These are phyloP conservation scores for Cladophialophora immunda DNA, from an alignment of 2,329 filamentous ascomycete genomes.

Conservation along the genomic window DNA sequence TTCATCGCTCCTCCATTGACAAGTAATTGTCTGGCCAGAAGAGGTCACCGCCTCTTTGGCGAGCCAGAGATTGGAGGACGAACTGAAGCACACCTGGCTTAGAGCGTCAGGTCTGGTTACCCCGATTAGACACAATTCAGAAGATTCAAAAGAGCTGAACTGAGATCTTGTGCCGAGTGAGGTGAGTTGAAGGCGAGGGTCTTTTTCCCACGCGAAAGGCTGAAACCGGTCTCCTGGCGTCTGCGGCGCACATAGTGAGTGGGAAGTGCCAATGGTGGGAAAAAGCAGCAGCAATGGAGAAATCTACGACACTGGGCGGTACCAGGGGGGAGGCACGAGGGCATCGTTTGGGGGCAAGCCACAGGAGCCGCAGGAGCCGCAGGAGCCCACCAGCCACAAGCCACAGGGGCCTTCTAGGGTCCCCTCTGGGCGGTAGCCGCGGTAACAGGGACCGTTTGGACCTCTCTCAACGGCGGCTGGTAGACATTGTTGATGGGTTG, in stretches of 20 bases:
- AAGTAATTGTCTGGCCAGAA: background rate
- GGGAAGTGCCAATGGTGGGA: background rate
- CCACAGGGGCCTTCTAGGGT: conserved; percentile 12
- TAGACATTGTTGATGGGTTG: background rate
- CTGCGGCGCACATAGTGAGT: background rate
- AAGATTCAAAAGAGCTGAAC: background rate
- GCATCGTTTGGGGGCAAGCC: background rate
- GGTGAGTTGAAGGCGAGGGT: background rate
- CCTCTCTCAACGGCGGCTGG: background rate
- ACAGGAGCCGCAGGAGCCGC: background rate
- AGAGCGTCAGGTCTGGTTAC: background rate
- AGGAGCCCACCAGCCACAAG: conserved; percentile 5
- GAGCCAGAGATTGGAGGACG: background rate
- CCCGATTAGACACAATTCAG: background rate
- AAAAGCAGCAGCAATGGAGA: background rate
- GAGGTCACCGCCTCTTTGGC: background rate
- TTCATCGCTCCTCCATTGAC: background rate
- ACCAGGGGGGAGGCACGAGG: background rate
- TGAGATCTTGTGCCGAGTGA: background rate
- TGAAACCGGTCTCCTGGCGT: conserved; percentile 5
- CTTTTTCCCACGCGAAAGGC: conserved; percentile 13
- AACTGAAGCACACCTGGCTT: background rate
- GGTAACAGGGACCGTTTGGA: conserved; percentile 17
- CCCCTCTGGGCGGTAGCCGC: conserved; percentile 15
- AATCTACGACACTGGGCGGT: background rate